These are phyloP conservation scores for Neurospora sp. DNA, from an alignment of 495 filamentous ascomycete species.

Conservation along the genomic window DNA sequence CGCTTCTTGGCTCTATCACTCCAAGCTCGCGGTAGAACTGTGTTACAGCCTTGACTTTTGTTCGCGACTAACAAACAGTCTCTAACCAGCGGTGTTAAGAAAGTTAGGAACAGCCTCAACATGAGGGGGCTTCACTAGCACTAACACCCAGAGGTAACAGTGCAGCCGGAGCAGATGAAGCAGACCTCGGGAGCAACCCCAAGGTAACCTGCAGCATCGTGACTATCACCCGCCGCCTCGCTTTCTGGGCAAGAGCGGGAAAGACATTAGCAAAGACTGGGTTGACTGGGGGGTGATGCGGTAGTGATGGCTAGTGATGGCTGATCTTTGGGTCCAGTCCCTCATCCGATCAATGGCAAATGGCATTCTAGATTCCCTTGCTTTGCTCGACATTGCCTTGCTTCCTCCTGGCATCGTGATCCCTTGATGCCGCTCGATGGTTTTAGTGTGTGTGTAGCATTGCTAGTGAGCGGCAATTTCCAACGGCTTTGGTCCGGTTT, in stretches of 20 bases:
- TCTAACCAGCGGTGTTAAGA: neutral
- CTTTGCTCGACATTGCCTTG: neutral
- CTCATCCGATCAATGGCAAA: neutral
- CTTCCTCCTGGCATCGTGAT: neutral
- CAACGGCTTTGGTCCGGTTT: neutral
- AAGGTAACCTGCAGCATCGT: neutral
- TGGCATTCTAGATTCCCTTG: neutral
- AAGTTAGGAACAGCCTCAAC: neutral
- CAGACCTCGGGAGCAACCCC: neutral
- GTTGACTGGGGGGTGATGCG: neutral
- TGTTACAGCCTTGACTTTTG: neutral
- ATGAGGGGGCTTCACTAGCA: neutral
- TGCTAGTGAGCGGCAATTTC: neutral
- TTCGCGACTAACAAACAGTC: neutral
- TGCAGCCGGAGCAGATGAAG: neutral
- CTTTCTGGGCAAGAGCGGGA: neutral
- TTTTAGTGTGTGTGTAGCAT: neutral
- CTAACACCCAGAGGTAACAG: neutral
- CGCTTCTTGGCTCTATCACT: conserved; percentile 2
- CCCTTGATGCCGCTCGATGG: neutral
- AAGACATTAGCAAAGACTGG: neutral
- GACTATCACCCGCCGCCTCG: neutral
- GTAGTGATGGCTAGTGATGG: neutral
- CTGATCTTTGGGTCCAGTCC: neutral
- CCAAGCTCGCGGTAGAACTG: neutral